phyloP scores from a whole-genome alignment of 2,329 filamentous ascomycete genomes.

The Fusarium nygamai region DNA sequence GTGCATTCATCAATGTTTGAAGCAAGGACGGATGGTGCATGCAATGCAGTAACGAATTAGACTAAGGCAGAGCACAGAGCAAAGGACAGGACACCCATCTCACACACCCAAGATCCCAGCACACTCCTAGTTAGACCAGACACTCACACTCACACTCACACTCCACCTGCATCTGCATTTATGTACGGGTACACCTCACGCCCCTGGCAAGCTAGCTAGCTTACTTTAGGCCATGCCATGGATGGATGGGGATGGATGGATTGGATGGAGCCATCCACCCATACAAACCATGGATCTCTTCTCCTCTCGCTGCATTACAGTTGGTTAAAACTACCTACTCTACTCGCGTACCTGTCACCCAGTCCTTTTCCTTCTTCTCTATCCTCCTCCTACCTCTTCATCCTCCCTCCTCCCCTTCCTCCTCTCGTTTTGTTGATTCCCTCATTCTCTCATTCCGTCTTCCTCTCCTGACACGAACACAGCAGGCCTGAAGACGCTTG shows the following conservation, averaged over 20 bases:
- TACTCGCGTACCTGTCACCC: conserved; percentile 57
- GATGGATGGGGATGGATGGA: conserved; percentile 2
- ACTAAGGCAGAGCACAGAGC: conserved; percentile 1
- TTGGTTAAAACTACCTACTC: conserved; percentile 53
- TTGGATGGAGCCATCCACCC: conserved; percentile 20
- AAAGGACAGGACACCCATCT: not conserved
- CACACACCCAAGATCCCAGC: conserved; percentile 21
- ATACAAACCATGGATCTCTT: conserved; percentile 24
- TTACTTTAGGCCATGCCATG: not conserved
- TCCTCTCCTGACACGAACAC: conserved; percentile 58
- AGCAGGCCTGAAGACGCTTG: conserved; percentile 50
- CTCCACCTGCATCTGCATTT: not conserved
- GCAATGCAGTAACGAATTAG: not conserved
- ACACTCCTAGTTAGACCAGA: not conserved
- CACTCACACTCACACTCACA: not conserved
- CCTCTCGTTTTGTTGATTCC: conserved; percentile 60
- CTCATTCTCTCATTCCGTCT: conserved; percentile 58
- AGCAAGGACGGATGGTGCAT: not conserved
- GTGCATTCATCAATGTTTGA: not conserved
- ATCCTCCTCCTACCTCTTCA: conserved; percentile 64
- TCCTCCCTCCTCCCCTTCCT: conserved; percentile 53
- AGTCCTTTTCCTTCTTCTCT: conserved; percentile 65
- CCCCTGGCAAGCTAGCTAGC: not conserved
- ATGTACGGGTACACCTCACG: not conserved
- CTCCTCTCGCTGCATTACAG: conserved; percentile 25